Conservation (phyloP, 2,329 filamentous ascomycete genomes). For the Alternaria sp. region DNA sequence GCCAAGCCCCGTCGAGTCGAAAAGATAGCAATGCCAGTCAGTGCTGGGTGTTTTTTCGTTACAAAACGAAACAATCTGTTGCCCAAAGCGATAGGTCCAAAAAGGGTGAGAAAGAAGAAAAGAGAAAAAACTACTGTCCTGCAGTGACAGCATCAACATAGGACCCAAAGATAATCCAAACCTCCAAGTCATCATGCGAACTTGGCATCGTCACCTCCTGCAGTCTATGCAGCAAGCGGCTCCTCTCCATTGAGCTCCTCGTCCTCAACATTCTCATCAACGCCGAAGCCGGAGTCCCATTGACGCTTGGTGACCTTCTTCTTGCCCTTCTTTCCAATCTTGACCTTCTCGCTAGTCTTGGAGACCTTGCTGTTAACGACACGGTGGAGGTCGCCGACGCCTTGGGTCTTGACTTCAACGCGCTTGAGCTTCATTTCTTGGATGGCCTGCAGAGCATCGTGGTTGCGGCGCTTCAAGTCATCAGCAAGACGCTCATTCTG, state of each 20-base stretch:
- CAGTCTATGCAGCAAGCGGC: slow-evolving; percentile 28
- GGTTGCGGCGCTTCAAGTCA: slow-evolving; percentile 41
- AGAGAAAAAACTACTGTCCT: slow-evolving; percentile 1
- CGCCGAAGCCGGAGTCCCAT: slow-evolving; percentile 48
- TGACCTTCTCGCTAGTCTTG: slow-evolving; percentile 46
- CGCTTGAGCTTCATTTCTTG: slow-evolving; percentile 48
- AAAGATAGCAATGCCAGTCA: slow-evolving; percentile 14
- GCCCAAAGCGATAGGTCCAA: slow-evolving; percentile 15
- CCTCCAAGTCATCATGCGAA: background rate
- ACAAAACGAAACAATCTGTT: slow-evolving; percentile 15
- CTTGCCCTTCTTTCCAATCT: slow-evolving; percentile 45
- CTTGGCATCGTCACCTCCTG: background rate
- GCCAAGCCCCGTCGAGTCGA: slow-evolving; percentile 10
- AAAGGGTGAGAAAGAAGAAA: slow-evolving; percentile 9
- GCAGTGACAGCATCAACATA: slow-evolving; percentile 1
- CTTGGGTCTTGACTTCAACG: slow-evolving; percentile 40
- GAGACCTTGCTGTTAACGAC: slow-evolving; percentile 42
- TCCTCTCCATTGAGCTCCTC: slow-evolving; percentile 24
- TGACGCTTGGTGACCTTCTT: slow-evolving; percentile 39
- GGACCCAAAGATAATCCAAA: background rate
- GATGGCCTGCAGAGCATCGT: slow-evolving; percentile 40
- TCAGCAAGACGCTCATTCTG: slow-evolving; percentile 44
- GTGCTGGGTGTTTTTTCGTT: slow-evolving; percentile 3
- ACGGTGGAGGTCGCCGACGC: slow-evolving; percentile 35
- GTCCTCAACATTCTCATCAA: slow-evolving; percentile 35